These are phyloP conservation scores for Plectranthus barbatus DNA, from an alignment of 257 asterid species.

Conservation along the genomic window DNA sequence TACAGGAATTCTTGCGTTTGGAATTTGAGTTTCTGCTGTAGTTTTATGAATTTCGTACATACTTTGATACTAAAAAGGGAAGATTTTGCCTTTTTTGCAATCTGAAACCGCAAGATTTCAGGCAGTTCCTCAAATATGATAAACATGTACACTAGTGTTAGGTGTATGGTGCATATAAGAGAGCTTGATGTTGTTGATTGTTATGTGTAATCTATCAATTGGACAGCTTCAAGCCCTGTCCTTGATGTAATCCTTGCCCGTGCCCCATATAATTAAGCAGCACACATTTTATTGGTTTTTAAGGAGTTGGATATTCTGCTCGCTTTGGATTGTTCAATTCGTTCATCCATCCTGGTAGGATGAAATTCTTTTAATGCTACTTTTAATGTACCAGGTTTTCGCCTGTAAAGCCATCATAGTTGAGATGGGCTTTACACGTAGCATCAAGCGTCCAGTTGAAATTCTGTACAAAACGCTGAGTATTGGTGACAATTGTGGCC, in stretches of 20 bases:
- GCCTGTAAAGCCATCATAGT: background rate
- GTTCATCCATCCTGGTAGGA: background rate
- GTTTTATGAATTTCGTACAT: background rate
- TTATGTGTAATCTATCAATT: background rate
- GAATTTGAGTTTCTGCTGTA: background rate
- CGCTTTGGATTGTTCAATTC: background rate
- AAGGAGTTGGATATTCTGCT: background rate
- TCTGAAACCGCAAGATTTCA: background rate
- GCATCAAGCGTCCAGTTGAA: constrained; percentile 49
- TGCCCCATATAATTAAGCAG: background rate
- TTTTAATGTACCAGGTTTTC: constrained; percentile 24
- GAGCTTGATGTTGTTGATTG: background rate
- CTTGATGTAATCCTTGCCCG: background rate
- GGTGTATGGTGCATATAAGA: background rate
- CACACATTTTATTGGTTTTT: background rate
- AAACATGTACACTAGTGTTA: background rate
- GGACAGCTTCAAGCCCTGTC: background rate
- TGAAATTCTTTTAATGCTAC: background rate
- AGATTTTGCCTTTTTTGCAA: background rate
- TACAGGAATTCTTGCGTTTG: background rate
- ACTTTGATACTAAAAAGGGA: background rate
- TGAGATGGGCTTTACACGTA: constrained; percentile 48
- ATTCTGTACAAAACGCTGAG: constrained; percentile 42
- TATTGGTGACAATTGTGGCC: constrained; percentile 30
- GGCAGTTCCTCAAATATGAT: background rate